Conservation (phyloP, 345 rosid species). For the rapeseed (Brassica napus) region DNA sequence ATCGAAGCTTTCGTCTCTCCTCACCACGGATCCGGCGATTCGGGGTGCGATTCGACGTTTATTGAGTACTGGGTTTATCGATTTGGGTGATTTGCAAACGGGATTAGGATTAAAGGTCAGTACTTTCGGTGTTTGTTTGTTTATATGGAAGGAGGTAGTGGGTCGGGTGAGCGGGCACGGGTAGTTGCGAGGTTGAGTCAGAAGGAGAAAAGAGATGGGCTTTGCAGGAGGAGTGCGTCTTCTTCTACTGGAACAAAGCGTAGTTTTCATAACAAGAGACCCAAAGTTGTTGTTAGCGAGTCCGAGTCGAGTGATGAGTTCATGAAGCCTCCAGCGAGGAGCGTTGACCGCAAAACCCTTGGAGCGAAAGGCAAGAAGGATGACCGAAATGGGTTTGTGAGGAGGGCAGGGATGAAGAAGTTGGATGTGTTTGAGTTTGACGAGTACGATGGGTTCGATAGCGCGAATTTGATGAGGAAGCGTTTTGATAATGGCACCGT, state of each 20-base stretch:
- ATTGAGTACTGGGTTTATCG: conserved; percentile 23
- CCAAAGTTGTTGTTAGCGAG: conserved; percentile 62
- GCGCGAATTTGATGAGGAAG: conserved; percentile 47
- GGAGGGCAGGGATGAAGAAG: conserved; percentile 56
- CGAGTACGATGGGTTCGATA: conserved; percentile 72
- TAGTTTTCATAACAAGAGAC: conserved; percentile 61
- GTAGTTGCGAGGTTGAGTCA: conserved; percentile 57
- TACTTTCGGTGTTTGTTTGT: conserved; percentile 16
- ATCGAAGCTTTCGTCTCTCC: neutral
- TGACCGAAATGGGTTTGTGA: conserved; percentile 45
- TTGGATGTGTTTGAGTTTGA: conserved; percentile 82
- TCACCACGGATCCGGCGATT: conserved; percentile 62
- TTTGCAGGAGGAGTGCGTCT: conserved; percentile 16
- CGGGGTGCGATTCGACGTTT: conserved; percentile 20
- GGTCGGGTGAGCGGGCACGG: conserved; percentile 69
- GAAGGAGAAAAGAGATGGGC: conserved; percentile 59
- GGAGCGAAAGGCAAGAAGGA: conserved; percentile 57
- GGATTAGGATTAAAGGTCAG: conserved; percentile 45
- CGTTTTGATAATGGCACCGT: conserved; percentile 47
- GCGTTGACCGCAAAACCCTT: conserved; percentile 49
- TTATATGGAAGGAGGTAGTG: conserved; percentile 71
- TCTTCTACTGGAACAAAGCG: conserved; percentile 42
- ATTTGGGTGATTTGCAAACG: conserved; percentile 30
- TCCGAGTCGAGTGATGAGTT: conserved; percentile 79
- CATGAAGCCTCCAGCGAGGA: conserved; percentile 49